Percentiles rank a stretch among this genome's conserved stretches.
These are phyloP conservation scores for Bipolaris bicolor DNA, from an alignment of 2,329 filamentous ascomycete genomes.

Conservation along the genomic window DNA sequence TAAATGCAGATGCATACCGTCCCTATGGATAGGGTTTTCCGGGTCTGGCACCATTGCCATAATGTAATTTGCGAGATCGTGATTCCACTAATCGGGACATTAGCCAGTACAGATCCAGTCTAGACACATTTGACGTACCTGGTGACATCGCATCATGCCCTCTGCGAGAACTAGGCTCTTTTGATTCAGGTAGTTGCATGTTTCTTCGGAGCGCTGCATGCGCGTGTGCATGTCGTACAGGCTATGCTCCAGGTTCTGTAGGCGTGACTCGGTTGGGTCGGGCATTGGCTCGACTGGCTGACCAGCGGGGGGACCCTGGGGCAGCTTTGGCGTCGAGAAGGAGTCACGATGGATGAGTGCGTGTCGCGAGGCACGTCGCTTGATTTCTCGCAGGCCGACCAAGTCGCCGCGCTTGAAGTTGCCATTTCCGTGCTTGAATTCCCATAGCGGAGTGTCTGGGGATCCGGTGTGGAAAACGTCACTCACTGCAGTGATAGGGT, in stretches of 20 bases:
- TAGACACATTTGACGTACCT: slow-evolving; percentile 54
- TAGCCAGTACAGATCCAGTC: slow-evolving; percentile 30
- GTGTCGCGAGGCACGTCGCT: slow-evolving; percentile 90
- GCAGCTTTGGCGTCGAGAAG: slow-evolving; percentile 74
- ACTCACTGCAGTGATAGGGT: slow-evolving; percentile 68
- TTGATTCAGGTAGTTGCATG: slow-evolving; percentile 75
- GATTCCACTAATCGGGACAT: slow-evolving; percentile 68
- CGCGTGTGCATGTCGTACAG: slow-evolving; percentile 80
- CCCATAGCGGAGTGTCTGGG: slow-evolving; percentile 93
- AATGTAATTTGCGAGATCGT: slow-evolving; percentile 79
- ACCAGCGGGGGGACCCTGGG: slow-evolving; percentile 76
- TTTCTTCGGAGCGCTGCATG: slow-evolving; percentile 83
- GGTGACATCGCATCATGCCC: slow-evolving; percentile 73
- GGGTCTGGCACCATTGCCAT: slow-evolving; percentile 74
- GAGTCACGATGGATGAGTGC: slow-evolving; percentile 90
- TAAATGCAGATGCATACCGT: slow-evolving; percentile 66
- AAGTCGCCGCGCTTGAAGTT: slow-evolving; percentile 96
- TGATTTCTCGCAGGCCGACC: slow-evolving; percentile 90
- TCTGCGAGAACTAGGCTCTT: slow-evolving; percentile 85
- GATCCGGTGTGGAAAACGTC: slow-evolving; percentile 97
- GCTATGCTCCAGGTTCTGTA: slow-evolving; percentile 78
- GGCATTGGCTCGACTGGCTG: slow-evolving; percentile 83
- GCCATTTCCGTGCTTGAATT: slow-evolving; percentile 97
- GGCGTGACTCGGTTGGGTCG: slow-evolving; percentile 77
- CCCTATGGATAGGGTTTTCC: slow-evolving; percentile 79